Conservation (phyloP, 2,329 filamentous ascomycete species). For the Aspergillus awamori region DNA sequence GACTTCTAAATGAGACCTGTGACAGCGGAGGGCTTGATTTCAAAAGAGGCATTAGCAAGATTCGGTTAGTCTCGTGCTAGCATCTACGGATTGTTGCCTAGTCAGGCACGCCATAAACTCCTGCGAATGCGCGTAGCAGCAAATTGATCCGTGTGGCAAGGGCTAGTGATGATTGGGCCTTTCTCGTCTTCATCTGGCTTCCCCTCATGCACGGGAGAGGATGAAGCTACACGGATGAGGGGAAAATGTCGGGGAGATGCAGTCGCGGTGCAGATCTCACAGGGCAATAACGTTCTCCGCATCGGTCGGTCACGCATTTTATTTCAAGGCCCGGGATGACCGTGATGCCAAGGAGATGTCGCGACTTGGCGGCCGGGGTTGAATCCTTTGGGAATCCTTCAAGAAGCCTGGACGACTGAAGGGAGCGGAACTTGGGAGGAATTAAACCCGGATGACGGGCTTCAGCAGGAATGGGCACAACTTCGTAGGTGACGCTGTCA, state of each 20-base stretch:
- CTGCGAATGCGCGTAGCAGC: not conserved
- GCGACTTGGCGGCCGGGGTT: not conserved
- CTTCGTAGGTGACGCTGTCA: not conserved
- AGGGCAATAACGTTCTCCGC: not conserved
- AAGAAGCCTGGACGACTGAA: not conserved
- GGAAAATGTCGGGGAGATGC: not conserved
- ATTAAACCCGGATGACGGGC: not conserved
- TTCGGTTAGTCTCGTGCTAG: no score
- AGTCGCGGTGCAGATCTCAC: not conserved
- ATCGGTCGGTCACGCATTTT: not conserved
- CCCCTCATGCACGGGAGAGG: not conserved
- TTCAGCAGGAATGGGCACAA: not conserved
- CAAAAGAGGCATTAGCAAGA: not conserved
- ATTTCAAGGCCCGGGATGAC: not conserved
- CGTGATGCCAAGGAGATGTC: not conserved
- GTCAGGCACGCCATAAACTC: not conserved
- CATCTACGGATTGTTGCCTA: not conserved
- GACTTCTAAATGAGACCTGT: not conserved
- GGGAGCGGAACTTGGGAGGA: not conserved
- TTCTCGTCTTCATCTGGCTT: not conserved
- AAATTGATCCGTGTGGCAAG: not conserved
- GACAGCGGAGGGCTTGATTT: not conserved
- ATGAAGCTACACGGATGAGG: not conserved
- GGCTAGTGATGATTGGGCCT: not conserved
- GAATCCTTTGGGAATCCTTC: not conserved